Evolutionary conservation across 2,329 filamentous ascomycete species (phyloP), one percentile per base, ranked within the genome.

Genomic region (Huntiella bhutanensis): DNA sequence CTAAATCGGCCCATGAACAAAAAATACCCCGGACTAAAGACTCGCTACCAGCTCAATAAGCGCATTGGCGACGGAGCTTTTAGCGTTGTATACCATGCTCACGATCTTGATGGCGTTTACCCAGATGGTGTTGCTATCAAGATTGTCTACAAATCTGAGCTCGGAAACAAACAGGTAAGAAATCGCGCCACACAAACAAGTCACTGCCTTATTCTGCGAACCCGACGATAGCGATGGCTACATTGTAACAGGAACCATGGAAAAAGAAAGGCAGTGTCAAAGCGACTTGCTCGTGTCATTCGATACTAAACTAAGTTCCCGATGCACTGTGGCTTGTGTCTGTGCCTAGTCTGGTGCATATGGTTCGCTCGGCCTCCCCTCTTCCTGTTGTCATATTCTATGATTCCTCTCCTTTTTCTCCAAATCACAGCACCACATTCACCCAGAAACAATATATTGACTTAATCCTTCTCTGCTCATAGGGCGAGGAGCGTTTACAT

Each of bases 101-200:
- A 71, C 54, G 91, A 98, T 60, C 60, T 65, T 40, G 71, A 77
- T 4, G 81, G 82, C 36, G 69, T 78, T 52, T 73, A 74, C 52
- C 77, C 75, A 53, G 80, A 96, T 59, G 45, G 45, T 28, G 86
- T 91, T 33, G 91, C 88, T 55, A 96, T 98, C 71, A 98, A 98
- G 64, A 91, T 98, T 44, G 91, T 98, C 53, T 82, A 91, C 58
- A 96, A 96, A 66, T 96, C 85, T 61, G 91, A 98, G 65, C 95
- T 98, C 84, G 96, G 94, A 66, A 87, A 80, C 54, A 86, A 81
- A 69, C 91, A 96, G 85, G 91, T 98, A 74, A 75, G 86, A 80
- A 57, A 35, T 39, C 22, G 16, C 41, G 12, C 12, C 10, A 17
- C 15, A 43, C 6, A 7, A 28, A 10, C 28, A 34, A 34, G n/a